These are phyloP conservation scores for Claviceps humidiphila DNA, from an alignment of 2,329 filamentous ascomycete genomes.

Conservation along the genomic window DNA sequence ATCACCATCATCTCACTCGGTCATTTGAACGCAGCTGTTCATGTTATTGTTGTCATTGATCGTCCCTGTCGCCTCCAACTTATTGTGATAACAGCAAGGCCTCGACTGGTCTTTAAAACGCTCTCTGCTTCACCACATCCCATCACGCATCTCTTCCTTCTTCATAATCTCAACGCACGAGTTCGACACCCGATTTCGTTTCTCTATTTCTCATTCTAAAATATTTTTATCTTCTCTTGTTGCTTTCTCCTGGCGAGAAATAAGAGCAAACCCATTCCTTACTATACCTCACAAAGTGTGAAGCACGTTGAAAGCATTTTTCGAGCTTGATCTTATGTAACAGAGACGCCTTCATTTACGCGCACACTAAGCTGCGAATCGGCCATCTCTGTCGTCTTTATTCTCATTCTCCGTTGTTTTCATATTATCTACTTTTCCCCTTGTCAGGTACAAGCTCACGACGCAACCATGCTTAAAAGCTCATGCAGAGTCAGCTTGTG, in stretches of 20 bases:
- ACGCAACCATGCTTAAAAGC: background rate
- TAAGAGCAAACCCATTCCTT: background rate
- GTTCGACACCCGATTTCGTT: background rate
- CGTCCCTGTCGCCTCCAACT: background rate
- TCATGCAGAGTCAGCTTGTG: background rate
- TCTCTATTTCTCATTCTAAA: background rate
- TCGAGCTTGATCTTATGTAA: no score
- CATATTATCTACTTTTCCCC: background rate
- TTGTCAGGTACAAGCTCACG: slow-evolving; percentile 5
- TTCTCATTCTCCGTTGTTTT: background rate
- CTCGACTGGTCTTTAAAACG: background rate
- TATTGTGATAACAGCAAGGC: background rate
- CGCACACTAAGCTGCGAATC: background rate
- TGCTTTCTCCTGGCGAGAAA: slow-evolving; percentile 4
- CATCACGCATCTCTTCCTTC: background rate
- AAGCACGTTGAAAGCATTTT: no score
- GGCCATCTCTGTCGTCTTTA: background rate
- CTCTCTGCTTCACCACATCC: background rate
- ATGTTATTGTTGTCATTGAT: background rate
- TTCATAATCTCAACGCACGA: background rate
- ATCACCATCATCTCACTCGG: background rate
- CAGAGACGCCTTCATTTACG: background rate
- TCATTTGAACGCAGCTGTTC: slow-evolving; percentile 1
- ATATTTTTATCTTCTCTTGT: background rate
- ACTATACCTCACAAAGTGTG: background rate